Evolutionary conservation across 148 eudicot genomes (phyloP).

Genomic region (Fallopia convolvulus): DNA sequence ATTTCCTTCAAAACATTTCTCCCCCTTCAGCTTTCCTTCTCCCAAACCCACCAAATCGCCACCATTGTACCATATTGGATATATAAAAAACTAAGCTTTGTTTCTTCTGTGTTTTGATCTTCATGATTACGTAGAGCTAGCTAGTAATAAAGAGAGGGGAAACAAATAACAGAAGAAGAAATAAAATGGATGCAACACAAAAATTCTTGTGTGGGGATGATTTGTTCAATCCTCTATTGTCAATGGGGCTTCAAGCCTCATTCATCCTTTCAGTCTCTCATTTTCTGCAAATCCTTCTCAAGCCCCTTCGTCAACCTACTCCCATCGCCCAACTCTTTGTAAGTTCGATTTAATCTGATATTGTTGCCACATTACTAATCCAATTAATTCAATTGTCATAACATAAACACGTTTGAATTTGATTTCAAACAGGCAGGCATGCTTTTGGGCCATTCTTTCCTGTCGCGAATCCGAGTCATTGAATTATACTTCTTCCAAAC

Average conservation of each 20-base stretch:
- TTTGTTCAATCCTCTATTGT: constrained; percentile 66
- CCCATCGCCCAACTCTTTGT: constrained; percentile 92
- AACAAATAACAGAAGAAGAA: neutral
- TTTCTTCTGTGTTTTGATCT: neutral
- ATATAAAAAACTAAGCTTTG: neutral
- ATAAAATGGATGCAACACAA: constrained; percentile 45
- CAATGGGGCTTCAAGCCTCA: constrained; percentile 72
- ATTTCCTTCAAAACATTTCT: neutral
- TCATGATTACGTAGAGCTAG: neutral
- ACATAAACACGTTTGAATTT: neutral
- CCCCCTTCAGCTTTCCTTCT: neutral
- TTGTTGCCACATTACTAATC: neutral
- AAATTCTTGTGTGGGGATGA: constrained; percentile 43
- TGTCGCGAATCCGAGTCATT: constrained; percentile 37
- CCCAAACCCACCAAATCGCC: neutral
- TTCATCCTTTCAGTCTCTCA: constrained; percentile 75
- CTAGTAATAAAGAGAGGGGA: neutral
- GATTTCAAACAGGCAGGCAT: constrained; percentile 66
- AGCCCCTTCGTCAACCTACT: constrained; percentile 73
- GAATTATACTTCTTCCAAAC: constrained; percentile 46
- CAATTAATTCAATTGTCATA: no score
- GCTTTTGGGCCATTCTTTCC: constrained; percentile 63
- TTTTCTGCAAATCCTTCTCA: constrained; percentile 59
- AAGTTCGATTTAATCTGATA: constrained; percentile 27
- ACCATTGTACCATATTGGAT: neutral